phyloP scores from a whole-genome alignment of 2,329 filamentous ascomycete species.

The Penicillium sp. region DNA sequence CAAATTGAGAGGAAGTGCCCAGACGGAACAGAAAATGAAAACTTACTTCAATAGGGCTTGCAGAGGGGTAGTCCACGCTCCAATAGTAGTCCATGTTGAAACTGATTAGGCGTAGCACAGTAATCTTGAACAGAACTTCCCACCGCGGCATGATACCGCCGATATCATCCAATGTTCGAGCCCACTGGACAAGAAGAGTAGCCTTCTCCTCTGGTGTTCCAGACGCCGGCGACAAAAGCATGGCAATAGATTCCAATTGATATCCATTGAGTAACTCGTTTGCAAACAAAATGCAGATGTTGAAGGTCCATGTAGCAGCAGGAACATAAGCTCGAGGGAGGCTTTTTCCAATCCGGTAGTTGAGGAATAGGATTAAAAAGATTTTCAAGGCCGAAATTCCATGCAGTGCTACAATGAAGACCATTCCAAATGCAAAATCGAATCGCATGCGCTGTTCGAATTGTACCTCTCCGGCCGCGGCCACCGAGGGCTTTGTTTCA shows the following conservation, averaged over 20 bases:
- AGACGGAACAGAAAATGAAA: neutral
- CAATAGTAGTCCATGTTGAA: slow-evolving; percentile 98
- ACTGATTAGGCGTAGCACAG: slow-evolving; percentile 87
- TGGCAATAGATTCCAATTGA: slow-evolving; percentile 66
- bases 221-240: slow-evolving; percentile 46
- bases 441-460: slow-evolving; percentile 75
- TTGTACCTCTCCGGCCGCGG: slow-evolving; percentile 56
- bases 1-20: neutral
- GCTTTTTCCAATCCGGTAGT: slow-evolving; percentile 76
- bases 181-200: slow-evolving; percentile 62
- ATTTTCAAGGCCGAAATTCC: slow-evolving; percentile 86
- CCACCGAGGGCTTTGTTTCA: slow-evolving; percentile 24
- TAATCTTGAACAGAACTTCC: slow-evolving; percentile 98
- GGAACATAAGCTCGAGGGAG: slow-evolving; percentile 75
- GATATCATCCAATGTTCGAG: slow-evolving; percentile 73
- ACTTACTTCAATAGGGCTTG: slow-evolving; percentile 80
- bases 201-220: slow-evolving; percentile 44
- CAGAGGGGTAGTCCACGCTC: slow-evolving; percentile 69
- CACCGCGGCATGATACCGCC: slow-evolving; percentile 86
- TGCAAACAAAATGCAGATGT: slow-evolving; percentile 80
- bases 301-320: slow-evolving; percentile 83
- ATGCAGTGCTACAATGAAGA: slow-evolving; percentile 80
- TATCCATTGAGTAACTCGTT: slow-evolving; percentile 88
- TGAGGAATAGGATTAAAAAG: slow-evolving; percentile 75
- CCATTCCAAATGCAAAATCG: slow-evolving; percentile 77